These are phyloP conservation scores for Isoetes taiwanensis DNA, from an alignment of 75 land plant genomes.

Conservation along the genomic window DNA sequence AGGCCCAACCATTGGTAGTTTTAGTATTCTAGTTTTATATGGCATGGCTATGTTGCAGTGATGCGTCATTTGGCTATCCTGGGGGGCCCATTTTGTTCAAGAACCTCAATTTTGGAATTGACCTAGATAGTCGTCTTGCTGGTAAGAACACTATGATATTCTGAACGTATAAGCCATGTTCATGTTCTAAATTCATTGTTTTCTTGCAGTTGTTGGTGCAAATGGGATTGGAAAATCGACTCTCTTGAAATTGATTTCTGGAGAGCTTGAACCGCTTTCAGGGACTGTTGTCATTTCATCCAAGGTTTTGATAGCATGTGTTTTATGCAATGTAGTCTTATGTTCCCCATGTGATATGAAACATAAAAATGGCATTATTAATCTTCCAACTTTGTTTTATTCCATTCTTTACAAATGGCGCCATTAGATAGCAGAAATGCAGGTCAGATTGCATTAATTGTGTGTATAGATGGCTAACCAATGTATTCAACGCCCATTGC, in stretches of 20 bases:
- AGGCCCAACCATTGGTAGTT: too few relatives aligned
- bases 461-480: too few relatives aligned
- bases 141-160: slow-evolving; percentile 78
- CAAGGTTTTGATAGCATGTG: slow-evolving; percentile 37
- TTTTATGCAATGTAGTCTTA: too few relatives aligned
- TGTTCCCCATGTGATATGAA: too few relatives aligned
- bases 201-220: slow-evolving; percentile 84
- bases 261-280: slow-evolving; percentile 91
- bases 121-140: slow-evolving; percentile 92
- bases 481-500: too few relatives aligned
- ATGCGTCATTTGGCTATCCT: slow-evolving; percentile 99
- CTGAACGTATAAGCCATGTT: neutral
- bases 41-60: too few relatives aligned
- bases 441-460: too few relatives aligned
- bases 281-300: slow-evolving; percentile 93
- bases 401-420: too few relatives aligned
- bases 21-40: too few relatives aligned
- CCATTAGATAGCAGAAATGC: too few relatives aligned
- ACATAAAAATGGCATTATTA: too few relatives aligned
- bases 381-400: too few relatives aligned
- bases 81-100: slow-evolving; percentile 83
- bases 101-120: slow-evolving; percentile 93
- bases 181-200: slow-evolving; percentile 3
- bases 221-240: slow-evolving; percentile 99
- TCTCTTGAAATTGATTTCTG: slow-evolving; percentile 82